These are phyloP conservation scores for Geotrichum siamense DNA, from an alignment of 1,139 yeast species.

Conservation along the genomic window DNA sequence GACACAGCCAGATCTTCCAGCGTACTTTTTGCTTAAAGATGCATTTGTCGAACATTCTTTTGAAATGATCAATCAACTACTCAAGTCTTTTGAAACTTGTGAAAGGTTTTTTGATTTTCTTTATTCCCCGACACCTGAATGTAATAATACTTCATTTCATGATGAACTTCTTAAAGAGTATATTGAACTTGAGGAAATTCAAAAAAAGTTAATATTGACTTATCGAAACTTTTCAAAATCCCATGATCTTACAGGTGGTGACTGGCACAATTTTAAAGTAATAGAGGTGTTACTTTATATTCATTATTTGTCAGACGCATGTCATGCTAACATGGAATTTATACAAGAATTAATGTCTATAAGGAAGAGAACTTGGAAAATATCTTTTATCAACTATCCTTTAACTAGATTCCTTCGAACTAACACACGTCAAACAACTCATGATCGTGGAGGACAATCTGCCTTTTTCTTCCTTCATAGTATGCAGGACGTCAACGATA, in stretches of 20 bases:
- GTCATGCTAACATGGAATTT: conserved; percentile 16
- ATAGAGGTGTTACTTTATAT: conserved; percentile 17
- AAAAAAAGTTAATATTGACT: conserved; percentile 3
- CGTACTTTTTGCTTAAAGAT: background rate
- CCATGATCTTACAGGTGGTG: conserved; percentile 3
- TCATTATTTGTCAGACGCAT: conserved; percentile 19
- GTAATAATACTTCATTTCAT: conserved; percentile 8
- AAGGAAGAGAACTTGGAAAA: conserved; percentile 29
- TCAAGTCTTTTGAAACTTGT: conserved; percentile 18
- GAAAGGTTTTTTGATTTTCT: conserved; percentile 18
- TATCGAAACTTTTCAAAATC: conserved; percentile 8
- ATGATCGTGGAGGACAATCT: conserved; percentile 44
- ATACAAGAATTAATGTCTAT: conserved; percentile 17
- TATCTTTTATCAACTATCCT: conserved; percentile 38
- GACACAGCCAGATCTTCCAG: background rate
- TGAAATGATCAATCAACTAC: conserved; percentile 18
- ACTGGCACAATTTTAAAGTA: conserved; percentile 10
- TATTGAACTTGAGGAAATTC: background rate
- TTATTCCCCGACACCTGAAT: conserved; percentile 6
- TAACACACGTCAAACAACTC: conserved; percentile 39
- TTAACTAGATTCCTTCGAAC: conserved; percentile 38
- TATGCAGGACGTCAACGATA: conserved; percentile 43
- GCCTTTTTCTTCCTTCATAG: conserved; percentile 41
- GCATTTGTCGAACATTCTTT: conserved; percentile 13
- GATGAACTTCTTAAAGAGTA: conserved; percentile 5